phyloP scores from a whole-genome alignment of 768 basidiomycete species.

The Grammothele lineata region DNA sequence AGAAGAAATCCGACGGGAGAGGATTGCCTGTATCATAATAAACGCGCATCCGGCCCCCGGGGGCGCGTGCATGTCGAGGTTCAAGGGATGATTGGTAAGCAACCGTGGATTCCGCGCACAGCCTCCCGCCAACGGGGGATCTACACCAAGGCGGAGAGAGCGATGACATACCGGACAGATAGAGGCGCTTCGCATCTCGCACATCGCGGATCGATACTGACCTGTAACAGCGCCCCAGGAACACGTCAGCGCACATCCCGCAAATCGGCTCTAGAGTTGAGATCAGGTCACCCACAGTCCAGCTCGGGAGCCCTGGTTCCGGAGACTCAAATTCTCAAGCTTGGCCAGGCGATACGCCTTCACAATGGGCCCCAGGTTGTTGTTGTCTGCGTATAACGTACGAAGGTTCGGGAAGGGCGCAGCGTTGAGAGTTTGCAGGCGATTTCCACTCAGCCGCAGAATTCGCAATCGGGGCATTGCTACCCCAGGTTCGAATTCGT shows the following conservation, averaged over 20 bases:
- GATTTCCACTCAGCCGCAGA: slow-evolving; percentile 81
- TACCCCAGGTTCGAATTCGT: slow-evolving; percentile 47
- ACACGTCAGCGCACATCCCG: neutral
- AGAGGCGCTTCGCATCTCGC: slow-evolving; percentile 89
- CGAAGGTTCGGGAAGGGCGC: slow-evolving; percentile 65
- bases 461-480: slow-evolving; percentile 72
- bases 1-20: slow-evolving; percentile 53
- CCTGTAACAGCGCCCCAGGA: slow-evolving; percentile 26
- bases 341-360: slow-evolving; percentile 57
- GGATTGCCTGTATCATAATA: slow-evolving; percentile 59
- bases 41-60: too few species aligned
- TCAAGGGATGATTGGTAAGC: slow-evolving; percentile 17
- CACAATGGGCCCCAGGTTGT: slow-evolving; percentile 48
- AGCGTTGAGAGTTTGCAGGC: slow-evolving; percentile 58
- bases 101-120: slow-evolving; percentile 10
- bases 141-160: neutral
- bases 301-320: slow-evolving; percentile 73
- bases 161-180: slow-evolving; percentile 77
- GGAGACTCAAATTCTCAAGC: slow-evolving; percentile 87
- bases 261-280: neutral
- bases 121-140: neutral
- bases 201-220: slow-evolving; percentile 57
- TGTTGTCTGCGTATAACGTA: slow-evolving; percentile 92
- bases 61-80: slow-evolving; percentile 16
- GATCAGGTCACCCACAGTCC: slow-evolving; percentile 55